These are phyloP conservation scores for Ceratocystis destructans DNA, from an alignment of 2,329 filamentous ascomycete species.

Conservation along the genomic window DNA sequence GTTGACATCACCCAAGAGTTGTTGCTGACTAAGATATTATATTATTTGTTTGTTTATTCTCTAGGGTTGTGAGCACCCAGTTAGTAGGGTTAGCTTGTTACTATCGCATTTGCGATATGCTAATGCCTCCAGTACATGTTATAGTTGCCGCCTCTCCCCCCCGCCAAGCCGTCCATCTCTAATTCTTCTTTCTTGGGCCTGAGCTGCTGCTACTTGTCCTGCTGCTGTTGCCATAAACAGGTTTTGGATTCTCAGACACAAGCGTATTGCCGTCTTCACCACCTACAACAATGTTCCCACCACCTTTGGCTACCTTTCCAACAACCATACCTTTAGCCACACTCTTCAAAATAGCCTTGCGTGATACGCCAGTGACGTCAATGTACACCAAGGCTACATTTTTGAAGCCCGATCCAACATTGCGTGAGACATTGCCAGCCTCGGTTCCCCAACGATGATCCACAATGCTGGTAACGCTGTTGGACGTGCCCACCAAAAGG, in stretches of 20 bases:
- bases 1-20: background rate
- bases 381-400: conserved; percentile 97
- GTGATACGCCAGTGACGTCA: conserved; percentile 82
- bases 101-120: too few relatives aligned
- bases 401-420: conserved; percentile 75
- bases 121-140: too few relatives aligned
- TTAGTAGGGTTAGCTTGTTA: background rate
- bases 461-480: conserved; percentile 73
- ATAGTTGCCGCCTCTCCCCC: too few relatives aligned
- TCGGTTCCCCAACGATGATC: conserved; percentile 80
- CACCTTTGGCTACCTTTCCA: conserved; percentile 59
- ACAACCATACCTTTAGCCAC: conserved; percentile 96
- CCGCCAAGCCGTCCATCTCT: conserved; percentile 17
- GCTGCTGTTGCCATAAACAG: conserved; percentile 23
- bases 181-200: conserved; percentile 26
- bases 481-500: conserved; percentile 58
- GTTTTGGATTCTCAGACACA: conserved; percentile 22
- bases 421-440: conserved; percentile 61
- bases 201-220: conserved; percentile 20
- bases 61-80: background rate
- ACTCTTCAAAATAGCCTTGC: conserved; percentile 79
- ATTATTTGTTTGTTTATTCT: background rate
- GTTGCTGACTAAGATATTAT: background rate
- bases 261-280: conserved; percentile 31
- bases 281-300: conserved; percentile 60